These are phyloP conservation scores for Cucumis melo DNA, from an alignment of 306 rosid genomes.

Conservation along the genomic window DNA sequence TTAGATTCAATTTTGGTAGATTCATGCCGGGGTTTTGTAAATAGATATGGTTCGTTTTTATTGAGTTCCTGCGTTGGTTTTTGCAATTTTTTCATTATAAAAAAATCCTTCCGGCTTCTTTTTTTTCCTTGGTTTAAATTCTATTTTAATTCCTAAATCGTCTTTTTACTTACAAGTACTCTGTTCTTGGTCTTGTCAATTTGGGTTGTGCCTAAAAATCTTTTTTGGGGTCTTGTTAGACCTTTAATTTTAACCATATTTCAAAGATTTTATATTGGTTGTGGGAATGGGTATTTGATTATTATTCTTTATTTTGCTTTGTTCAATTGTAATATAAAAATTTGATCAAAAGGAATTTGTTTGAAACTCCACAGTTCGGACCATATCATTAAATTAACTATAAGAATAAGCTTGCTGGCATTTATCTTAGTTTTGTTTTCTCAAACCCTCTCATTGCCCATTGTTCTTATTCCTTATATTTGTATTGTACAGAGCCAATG, in stretches of 20 bases:
- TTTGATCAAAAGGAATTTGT: background rate
- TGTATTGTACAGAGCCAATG: constrained; percentile 27
- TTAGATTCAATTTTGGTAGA: background rate
- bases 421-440: background rate
- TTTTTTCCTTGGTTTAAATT: background rate
- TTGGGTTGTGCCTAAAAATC: too few species aligned
- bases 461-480: background rate
- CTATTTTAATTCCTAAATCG: background rate
- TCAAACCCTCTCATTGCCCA: background rate
- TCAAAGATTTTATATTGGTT: background rate
- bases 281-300: background rate
- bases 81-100: too few species aligned
- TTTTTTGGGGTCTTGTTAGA: too few species aligned
- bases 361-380: background rate
- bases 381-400: background rate
- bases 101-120: background rate
- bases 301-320: background rate
- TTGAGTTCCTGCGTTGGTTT: background rate
- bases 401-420: background rate
- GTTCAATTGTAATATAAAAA: background rate
- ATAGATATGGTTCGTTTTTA: background rate
- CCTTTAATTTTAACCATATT: background rate
- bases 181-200: background rate
- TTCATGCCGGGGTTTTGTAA: background rate
- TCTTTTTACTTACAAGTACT: background rate